Evolutionary conservation across 176 grass and related monocot genomes (phyloP).

Genomic region (Miscanthus lutarioriparius): DNA sequence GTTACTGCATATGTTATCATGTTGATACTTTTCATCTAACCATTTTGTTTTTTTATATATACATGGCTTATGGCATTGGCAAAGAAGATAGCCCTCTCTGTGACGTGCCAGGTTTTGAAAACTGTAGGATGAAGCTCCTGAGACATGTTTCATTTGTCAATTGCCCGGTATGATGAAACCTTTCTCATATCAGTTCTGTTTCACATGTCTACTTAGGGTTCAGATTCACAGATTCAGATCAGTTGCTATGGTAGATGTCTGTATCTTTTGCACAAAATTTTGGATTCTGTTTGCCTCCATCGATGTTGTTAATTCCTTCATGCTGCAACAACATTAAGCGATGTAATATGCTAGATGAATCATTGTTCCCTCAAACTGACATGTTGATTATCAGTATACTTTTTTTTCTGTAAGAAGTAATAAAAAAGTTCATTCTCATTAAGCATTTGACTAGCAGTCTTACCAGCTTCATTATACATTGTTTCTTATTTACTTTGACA

Average conservation of each 20-base stretch:
- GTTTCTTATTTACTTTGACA: background rate
- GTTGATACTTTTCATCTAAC: background rate
- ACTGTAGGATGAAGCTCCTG: slow-evolving; percentile 89
- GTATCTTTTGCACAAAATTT: background rate
- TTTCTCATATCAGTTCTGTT: background rate
- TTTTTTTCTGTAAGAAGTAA: background rate
- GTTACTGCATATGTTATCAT: background rate
- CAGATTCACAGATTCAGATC: background rate
- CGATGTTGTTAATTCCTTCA: background rate
- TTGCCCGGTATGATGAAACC: slow-evolving; percentile 63
- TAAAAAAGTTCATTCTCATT: background rate
- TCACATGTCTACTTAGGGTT: background rate
- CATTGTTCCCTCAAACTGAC: background rate
- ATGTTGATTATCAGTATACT: too few species aligned
- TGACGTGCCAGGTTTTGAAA: slow-evolving; percentile 91
- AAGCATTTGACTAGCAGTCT: background rate
- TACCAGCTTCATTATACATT: background rate
- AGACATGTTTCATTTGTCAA: slow-evolving; percentile 97
- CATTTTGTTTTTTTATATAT: background rate
- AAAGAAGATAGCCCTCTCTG: slow-evolving; percentile 93
- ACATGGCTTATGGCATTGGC: slow-evolving; percentile 93
- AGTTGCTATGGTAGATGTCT: background rate
- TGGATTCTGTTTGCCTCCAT: background rate
- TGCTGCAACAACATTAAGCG: background rate
- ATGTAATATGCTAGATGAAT: background rate